Conservation (phyloP, 352 stramenopile species). For the Globisporangium spiculum region DNA sequence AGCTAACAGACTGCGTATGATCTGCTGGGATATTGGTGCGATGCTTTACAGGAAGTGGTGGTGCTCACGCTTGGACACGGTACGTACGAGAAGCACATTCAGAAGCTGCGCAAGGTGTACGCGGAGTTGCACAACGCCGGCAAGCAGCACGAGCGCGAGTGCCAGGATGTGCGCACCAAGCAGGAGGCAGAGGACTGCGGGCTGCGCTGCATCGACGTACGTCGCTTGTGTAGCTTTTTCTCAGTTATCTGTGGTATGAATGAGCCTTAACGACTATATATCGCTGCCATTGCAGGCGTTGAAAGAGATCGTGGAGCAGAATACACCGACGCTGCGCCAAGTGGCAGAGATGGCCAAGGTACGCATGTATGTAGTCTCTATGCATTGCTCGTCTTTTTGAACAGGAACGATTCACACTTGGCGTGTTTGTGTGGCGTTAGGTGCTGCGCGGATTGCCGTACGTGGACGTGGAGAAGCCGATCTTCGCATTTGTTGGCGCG, state of each 20-base stretch:
- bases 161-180: conserved; percentile 69
- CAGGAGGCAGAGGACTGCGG: conserved; percentile 76
- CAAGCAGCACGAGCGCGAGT: conserved; percentile 68
- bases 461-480: conserved; percentile 75
- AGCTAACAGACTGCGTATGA: neutral
- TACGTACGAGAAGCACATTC: conserved; percentile 71
- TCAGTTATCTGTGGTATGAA: neutral
- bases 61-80: conserved; percentile 73
- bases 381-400: neutral
- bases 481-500: conserved; percentile 83
- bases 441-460: conserved; percentile 69
- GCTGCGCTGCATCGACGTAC: conserved; percentile 70
- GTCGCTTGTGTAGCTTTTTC: neutral
- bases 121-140: conserved; percentile 71
- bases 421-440: conserved; percentile 18
- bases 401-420: neutral
- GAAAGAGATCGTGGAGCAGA: conserved; percentile 41
- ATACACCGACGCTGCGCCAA: conserved; percentile 37
- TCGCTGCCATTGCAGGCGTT: conserved; percentile 31
- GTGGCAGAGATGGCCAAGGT: conserved; percentile 67
- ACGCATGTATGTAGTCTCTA: neutral
- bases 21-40: neutral
- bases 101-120: conserved; percentile 75
- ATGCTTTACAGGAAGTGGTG: conserved; percentile 57
- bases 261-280: neutral